phyloP scores from a whole-genome alignment of 257 asterid species.

The Phtheirospermum japonicum region DNA sequence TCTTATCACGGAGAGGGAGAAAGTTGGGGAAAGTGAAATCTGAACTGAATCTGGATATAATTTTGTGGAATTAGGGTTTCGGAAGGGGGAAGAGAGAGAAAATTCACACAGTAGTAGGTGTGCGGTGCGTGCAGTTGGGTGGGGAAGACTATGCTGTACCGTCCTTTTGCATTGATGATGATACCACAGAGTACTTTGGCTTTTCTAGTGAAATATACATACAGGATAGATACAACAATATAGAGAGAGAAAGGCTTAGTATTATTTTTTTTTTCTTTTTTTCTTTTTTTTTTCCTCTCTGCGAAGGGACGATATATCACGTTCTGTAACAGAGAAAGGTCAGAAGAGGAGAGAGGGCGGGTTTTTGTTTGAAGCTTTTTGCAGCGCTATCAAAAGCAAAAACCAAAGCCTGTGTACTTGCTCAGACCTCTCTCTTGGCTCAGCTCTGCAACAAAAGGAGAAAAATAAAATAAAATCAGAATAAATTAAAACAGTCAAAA shows the following conservation, averaged over 20 bases:
- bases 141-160: constrained; percentile 42
- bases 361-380: constrained; percentile 30
- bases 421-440: constrained; percentile 29
- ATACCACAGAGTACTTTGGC: constrained; percentile 44
- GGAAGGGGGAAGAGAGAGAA: constrained; percentile 19
- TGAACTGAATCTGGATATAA: constrained; percentile 11
- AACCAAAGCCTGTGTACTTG: constrained; percentile 36
- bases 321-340: constrained; percentile 38
- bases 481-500: constrained; percentile 18
- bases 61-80: constrained; percentile 39
- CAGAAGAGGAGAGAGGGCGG: constrained; percentile 20
- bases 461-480: neutral
- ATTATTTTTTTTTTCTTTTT: too few relatives aligned
- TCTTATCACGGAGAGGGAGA: constrained; percentile 5
- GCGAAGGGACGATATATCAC: constrained; percentile 31
- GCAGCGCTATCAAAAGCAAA: constrained; percentile 41
- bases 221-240: constrained; percentile 25
- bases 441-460: constrained; percentile 34
- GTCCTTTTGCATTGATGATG: constrained; percentile 52
- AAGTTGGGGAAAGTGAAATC: constrained; percentile 19
- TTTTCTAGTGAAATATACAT: constrained; percentile 33
- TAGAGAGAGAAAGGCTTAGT: constrained; percentile 14
- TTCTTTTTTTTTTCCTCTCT: too few relatives aligned
- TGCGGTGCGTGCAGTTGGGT: constrained; percentile 28
- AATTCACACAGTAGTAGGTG: constrained; percentile 24